Conservation (phyloP, 106 monocot species). For the Chionographis japonica region DNA sequence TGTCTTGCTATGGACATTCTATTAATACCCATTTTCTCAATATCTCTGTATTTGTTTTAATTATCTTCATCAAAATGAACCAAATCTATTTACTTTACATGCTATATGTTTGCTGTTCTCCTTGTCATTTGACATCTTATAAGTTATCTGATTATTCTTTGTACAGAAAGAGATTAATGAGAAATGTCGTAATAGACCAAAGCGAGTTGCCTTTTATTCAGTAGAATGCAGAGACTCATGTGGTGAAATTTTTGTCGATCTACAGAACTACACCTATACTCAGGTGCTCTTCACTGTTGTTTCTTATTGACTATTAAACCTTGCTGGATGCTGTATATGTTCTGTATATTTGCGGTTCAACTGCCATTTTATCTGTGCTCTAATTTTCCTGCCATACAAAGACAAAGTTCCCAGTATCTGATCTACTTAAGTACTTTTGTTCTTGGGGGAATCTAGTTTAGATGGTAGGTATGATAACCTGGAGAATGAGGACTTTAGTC, state of each 20-base stretch:
- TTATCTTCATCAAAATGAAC: background rate
- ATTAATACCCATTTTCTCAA: background rate
- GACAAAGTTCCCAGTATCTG: too few relatives aligned
- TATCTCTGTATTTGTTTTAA: background rate
- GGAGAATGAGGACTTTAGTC: too few relatives aligned
- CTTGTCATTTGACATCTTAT: background rate
- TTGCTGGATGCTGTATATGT: background rate
- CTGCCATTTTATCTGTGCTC: background rate
- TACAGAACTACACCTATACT: slow-evolving; percentile 62
- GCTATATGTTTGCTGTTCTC: background rate
- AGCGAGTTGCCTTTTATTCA: slow-evolving; percentile 67
- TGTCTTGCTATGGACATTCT: background rate
- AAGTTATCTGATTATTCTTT: background rate
- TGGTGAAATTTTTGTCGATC: slow-evolving; percentile 94
- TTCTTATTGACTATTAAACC: background rate
- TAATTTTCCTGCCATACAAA: background rate
- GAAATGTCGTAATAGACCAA: slow-evolving; percentile 69
- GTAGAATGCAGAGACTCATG: slow-evolving; percentile 80
- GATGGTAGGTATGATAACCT: too few relatives aligned
- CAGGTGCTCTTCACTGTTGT: slow-evolving; percentile 42
- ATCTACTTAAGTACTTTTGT: too few relatives aligned
- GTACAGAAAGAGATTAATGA: slow-evolving; percentile 61
- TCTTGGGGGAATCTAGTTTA: too few relatives aligned
- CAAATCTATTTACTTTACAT: background rate
- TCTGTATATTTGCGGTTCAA: background rate